A percentile compares a stretch with the other conserved stretches of the same genome.
These are phyloP conservation scores for Yamadazyma diospyri DNA, from an alignment of 1,139 yeast genomes.

Conservation along the genomic window DNA sequence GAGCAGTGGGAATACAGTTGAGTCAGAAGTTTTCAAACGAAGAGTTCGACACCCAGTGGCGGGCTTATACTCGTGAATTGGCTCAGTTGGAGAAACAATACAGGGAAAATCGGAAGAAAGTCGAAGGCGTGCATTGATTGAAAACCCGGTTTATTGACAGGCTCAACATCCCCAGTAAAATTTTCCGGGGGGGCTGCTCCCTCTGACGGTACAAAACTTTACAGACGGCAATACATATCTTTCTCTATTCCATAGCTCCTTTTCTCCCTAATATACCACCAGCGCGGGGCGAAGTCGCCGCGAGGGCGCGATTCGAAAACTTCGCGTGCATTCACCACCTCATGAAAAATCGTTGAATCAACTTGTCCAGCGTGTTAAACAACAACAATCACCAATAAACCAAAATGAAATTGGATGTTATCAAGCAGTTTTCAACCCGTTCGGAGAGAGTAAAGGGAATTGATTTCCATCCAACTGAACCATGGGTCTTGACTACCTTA, in stretches of 20 bases:
- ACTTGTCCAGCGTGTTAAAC: constrained; percentile 7
- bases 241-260: no score
- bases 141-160: no score
- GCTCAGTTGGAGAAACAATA: constrained; percentile 35
- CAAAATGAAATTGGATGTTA: constrained; percentile 46
- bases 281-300: no score
- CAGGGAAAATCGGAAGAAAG: constrained; percentile 34
- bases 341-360: constrained; percentile 5
- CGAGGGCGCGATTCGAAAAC: no score
- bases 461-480: constrained; percentile 96
- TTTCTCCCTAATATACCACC: no score
- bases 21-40: constrained; percentile 63
- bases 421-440: constrained; percentile 79
- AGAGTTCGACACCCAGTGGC: constrained; percentile 64
- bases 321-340: constrained; percentile 3
- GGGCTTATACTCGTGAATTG: constrained; percentile 35
- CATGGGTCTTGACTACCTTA: constrained; percentile 88
- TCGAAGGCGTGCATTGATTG: constrained; percentile 38
- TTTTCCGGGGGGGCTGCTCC: no score
- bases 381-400: constrained; percentile 3
- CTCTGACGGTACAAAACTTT: no score
- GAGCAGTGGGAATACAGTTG: constrained; percentile 49
- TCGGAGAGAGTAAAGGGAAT: constrained; percentile 97
- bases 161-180: no score
- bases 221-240: no score